Evolutionary conservation across 305 asterid species (phyloP), one percentile per base, ranked within the genome.

Genomic region (Solanum chacoense): DNA sequence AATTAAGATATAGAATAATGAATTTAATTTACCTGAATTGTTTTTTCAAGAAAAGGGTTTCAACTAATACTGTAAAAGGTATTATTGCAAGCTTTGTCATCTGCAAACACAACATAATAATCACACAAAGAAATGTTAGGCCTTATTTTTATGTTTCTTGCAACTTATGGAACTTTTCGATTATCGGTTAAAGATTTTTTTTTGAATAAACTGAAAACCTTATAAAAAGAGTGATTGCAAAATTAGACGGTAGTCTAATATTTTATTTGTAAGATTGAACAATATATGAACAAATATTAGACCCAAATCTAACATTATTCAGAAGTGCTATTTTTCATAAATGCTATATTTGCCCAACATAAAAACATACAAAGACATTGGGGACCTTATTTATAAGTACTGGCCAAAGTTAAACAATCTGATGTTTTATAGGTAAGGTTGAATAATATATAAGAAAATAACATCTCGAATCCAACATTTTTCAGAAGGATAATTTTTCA

Each of bases 71-170:
- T 2, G 99, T 96, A 93, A 95, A 96, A 71, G 99, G 99, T 91
- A 96, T 96, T 80, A 96, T 96, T 88, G 99, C 99, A 31, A 96
- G 96, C 88, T 96, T 96, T 79, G 99, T 96, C 99, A 96, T 96
- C 99, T 96, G 97, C 88, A 83, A 35, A 69, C 7, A 40, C 63
- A 72, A 90, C 38, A 32, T 5, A 83, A 11, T 22, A 18, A 71
- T 45, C 16, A 42, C 18, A 45, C 20, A 40, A 40, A 80, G 1
- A 45, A 80, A 28, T 14, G 36, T 45, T 81, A 81, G 86, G 6
- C 24, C 4, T 73, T 29, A 12, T 3, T 72, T 69, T 69, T 26
- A 5, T 26, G 28, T 69, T 26, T 67, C 74, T 67, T 67, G 73
- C 73, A 67, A 67, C 13, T 63, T 67, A 67, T 26, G 7, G 5